Conservation (phyloP, 768 basidiomycete genomes). For the Galerina sulciceps region DNA sequence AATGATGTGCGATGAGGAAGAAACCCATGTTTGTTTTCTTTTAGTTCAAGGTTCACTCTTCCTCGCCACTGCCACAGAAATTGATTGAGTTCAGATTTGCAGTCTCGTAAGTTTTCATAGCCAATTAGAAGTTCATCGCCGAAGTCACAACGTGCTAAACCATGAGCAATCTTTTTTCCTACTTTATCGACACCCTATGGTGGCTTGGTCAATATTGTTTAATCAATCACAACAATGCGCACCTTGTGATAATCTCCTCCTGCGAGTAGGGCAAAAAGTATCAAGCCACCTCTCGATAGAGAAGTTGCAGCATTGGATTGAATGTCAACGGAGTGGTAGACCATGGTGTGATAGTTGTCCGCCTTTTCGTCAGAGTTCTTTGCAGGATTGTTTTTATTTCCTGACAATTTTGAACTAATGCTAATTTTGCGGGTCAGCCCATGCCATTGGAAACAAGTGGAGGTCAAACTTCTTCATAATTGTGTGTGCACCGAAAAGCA, state of each 20-base stretch:
- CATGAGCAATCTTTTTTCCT: conserved; percentile 59
- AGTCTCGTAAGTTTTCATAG: conserved; percentile 32
- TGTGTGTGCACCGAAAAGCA: conserved; percentile 23
- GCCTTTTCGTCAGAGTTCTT: conserved; percentile 19
- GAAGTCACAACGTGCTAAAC: conserved; percentile 66
- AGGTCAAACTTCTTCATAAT: conserved; percentile 22
- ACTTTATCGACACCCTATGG: conserved; percentile 44
- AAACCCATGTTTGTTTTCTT: conserved; percentile 50
- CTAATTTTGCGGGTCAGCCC: conserved; percentile 2
- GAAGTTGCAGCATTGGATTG: conserved; percentile 60
- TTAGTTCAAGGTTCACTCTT: conserved; percentile 49
- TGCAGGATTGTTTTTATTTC: conserved; percentile 33
- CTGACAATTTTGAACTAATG: conserved; percentile 52
- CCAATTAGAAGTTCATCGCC: conserved; percentile 58
- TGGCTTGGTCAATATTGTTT: no score
- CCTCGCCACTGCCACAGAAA: conserved; percentile 57
- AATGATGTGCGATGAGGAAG: conserved; percentile 51
- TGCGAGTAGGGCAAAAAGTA: conserved; percentile 67
- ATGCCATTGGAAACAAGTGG: no score
- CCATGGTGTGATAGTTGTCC: conserved; percentile 22
- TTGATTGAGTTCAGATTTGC: conserved; percentile 34
- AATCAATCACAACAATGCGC: neutral
- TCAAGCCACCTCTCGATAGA: conserved; percentile 63
- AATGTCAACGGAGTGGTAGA: conserved; percentile 50
- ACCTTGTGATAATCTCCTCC: conserved; percentile 71